Percentiles rank a stretch among this genome's conserved stretches.
Evolutionary conservation across 1,284 basidiomycete genomes (phyloP).

Genomic region (Leccinum variabile): DNA sequence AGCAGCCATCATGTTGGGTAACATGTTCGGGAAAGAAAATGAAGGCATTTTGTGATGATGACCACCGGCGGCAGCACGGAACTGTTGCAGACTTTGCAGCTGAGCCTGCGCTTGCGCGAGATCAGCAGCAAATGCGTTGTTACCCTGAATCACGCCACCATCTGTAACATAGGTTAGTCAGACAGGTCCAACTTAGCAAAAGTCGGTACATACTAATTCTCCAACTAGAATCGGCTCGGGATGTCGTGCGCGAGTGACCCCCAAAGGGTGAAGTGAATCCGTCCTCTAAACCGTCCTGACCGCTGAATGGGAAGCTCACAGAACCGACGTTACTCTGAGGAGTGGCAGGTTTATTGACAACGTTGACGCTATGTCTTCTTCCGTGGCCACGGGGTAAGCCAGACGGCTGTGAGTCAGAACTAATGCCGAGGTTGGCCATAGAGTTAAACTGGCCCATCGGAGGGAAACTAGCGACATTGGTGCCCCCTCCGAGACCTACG

Average conservation of each 20-base stretch:
- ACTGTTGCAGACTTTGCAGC: constrained; percentile 93
- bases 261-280: constrained; percentile 63
- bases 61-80: constrained; percentile 91
- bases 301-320: constrained; percentile 50
- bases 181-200: background rate
- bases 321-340: constrained; percentile 48
- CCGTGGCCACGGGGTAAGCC: constrained; percentile 82
- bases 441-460: constrained; percentile 71
- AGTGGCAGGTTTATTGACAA: constrained; percentile 67
- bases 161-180: constrained; percentile 43
- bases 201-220: constrained; percentile 67
- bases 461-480: constrained; percentile 46
- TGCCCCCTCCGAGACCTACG: constrained; percentile 50
- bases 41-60: constrained; percentile 97
- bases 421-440: constrained; percentile 55
- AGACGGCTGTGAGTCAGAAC: constrained; percentile 62
- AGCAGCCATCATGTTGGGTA: constrained; percentile 92
- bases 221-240: constrained; percentile 83
- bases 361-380: constrained; percentile 92
- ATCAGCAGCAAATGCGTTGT: constrained; percentile 70
- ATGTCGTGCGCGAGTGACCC: constrained; percentile 76
- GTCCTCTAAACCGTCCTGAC: constrained; percentile 73
- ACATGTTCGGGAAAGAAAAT: constrained; percentile 96
- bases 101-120: constrained; percentile 96
- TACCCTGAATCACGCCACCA: constrained; percentile 70